phyloP scores from a whole-genome alignment of 345 rosid genomes.

The Hirschfeldia incana region DNA sequence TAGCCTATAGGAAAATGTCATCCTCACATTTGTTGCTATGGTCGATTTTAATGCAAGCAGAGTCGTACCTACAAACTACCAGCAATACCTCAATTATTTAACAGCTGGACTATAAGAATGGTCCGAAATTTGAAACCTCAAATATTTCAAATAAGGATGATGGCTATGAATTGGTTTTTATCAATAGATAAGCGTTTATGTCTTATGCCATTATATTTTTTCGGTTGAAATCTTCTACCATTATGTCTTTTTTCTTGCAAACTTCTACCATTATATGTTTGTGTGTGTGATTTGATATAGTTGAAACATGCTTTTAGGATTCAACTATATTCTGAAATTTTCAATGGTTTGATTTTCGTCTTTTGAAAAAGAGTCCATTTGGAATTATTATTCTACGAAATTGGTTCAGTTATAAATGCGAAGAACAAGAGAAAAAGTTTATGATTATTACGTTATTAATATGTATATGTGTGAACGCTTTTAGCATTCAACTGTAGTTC shows the following conservation, averaged over 20 bases:
- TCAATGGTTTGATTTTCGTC: background rate
- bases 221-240: background rate
- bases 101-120: background rate
- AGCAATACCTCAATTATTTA: background rate
- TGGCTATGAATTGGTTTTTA: background rate
- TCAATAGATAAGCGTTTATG: background rate
- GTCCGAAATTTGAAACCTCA: background rate
- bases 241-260: background rate
- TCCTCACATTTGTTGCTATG: background rate
- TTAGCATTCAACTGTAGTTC: background rate
- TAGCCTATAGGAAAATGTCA: background rate
- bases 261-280: background rate
- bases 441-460: background rate
- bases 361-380: background rate
- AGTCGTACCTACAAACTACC: background rate
- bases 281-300: background rate
- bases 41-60: constrained; percentile 1
- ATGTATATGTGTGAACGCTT: background rate
- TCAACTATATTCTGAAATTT: background rate
- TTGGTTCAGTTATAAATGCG: background rate
- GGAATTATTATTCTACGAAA: background rate
- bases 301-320: background rate
- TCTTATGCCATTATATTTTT: background rate
- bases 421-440: background rate
- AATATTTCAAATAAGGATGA: background rate